Evolutionary conservation across 495 filamentous ascomycete species (phyloP).

Genomic region (Penicillium fimorum): DNA sequence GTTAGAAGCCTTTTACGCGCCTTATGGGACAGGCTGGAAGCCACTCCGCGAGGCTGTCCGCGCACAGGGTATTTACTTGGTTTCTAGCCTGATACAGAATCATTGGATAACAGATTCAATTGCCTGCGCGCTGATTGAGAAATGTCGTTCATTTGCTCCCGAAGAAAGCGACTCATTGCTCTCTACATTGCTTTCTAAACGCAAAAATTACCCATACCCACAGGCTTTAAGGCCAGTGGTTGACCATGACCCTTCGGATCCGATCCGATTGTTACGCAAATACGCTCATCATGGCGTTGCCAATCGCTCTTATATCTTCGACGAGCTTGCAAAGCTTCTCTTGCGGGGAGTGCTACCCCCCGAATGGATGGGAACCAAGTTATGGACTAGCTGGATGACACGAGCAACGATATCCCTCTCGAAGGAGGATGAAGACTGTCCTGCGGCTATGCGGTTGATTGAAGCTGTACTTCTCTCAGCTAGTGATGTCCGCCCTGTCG

Average conservation of each 20-base stretch:
- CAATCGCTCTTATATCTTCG: conserved; percentile 36
- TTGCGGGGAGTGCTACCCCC: conserved; percentile 37
- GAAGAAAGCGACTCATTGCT: conserved; percentile 42
- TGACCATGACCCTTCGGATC: conserved; percentile 21
- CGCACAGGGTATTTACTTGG: conserved; percentile 61
- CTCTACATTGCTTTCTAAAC: conserved; percentile 31
- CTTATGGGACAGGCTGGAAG: conserved; percentile 57
- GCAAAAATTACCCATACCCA: conserved; percentile 32
- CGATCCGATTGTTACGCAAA: conserved; percentile 32
- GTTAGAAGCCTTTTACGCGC: conserved; percentile 58
- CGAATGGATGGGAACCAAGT: conserved; percentile 49
- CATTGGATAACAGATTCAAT: conserved; percentile 37
- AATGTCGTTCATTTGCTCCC: conserved; percentile 32
- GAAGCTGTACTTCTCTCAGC: conserved; percentile 40
- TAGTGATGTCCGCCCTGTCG: conserved; percentile 17
- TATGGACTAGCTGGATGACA: conserved; percentile 46
- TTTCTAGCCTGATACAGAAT: conserved; percentile 56
- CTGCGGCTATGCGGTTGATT: conserved; percentile 39
- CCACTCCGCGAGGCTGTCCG: conserved; percentile 63
- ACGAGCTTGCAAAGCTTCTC: conserved; percentile 42
- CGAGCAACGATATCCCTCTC: conserved; percentile 45
- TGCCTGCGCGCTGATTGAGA: conserved; percentile 35
- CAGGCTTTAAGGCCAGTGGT: conserved; percentile 29
- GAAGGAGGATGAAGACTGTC: conserved; percentile 32
- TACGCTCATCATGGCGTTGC: conserved; percentile 26